Conservation (phyloP, 1,139 yeast genomes). For the Lodderomyces theae region DNA sequence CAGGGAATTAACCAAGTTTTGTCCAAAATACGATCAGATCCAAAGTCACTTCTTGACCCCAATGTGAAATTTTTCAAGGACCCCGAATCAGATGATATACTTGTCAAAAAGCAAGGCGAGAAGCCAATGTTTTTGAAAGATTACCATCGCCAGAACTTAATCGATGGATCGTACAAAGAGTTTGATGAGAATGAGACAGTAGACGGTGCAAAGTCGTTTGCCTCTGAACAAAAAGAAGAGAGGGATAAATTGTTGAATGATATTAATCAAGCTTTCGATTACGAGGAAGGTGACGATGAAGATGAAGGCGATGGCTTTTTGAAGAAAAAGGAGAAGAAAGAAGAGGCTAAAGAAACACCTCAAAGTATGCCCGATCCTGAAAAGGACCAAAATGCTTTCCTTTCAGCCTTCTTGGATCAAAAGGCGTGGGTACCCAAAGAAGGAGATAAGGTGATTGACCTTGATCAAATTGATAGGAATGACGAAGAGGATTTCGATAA, state of each 20-base stretch:
- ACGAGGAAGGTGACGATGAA: conserved; percentile 40
- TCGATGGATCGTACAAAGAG: conserved; percentile 58
- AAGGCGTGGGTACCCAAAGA: conserved; percentile 87
- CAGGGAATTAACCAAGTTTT: conserved; percentile 72
- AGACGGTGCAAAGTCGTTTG: conserved; percentile 65
- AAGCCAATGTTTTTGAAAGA: conserved; percentile 90
- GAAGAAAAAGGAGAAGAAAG: conserved; percentile 47
- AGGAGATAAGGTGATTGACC: conserved; percentile 50
- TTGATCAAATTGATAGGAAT: conserved; percentile 57
- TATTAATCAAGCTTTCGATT: conserved; percentile 64
- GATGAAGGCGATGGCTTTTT: conserved; percentile 49
- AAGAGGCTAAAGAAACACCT: conserved; percentile 10
- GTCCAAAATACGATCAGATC: conserved; percentile 64
- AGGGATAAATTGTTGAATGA: conserved; percentile 68
- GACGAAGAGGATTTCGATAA: conserved; percentile 90
- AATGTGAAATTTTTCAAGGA: conserved; percentile 70
- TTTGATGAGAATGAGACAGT: conserved; percentile 49
- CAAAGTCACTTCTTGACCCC: conserved; percentile 62
- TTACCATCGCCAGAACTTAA: conserved; percentile 79
- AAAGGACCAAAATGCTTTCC: conserved; percentile 61
- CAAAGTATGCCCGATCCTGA: conserved; percentile 64
- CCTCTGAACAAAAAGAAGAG: conserved; percentile 72
- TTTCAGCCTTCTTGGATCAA: conserved; percentile 65
- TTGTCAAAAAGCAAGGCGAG: conserved; percentile 36
- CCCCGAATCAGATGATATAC: conserved; percentile 39